A percentile compares a stretch with the other conserved stretches of the same genome.
Evolutionary conservation across 306 rosid species (phyloP).

Genomic region (Fragaria iinumae): DNA sequence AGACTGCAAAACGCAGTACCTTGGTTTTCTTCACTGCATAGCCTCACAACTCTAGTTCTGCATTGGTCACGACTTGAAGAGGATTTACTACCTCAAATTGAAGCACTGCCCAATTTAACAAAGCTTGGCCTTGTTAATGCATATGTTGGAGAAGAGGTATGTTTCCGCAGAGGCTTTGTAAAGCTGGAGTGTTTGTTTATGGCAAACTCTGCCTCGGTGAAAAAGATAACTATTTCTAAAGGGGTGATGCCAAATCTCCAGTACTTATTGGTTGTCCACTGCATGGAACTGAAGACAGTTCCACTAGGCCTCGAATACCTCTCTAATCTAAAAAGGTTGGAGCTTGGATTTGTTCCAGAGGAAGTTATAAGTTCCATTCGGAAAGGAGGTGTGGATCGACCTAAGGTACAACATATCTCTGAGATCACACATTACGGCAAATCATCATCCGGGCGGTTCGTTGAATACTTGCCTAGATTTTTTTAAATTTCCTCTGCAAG

Average conservation of each 20-base stretch:
- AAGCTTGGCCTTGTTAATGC: neutral
- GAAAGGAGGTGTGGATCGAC: neutral
- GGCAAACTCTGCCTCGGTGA: neutral
- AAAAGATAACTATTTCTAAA: neutral
- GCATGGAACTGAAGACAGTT: slow-evolving; percentile 1
- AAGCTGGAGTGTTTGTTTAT: neutral
- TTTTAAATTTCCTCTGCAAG: neutral
- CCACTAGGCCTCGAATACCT: slow-evolving; percentile 12
- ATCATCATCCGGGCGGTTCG: neutral
- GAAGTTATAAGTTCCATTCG: neutral
- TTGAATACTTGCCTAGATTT: neutral
- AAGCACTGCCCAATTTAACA: neutral
- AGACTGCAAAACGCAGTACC: no score
- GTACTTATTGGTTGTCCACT: rapidly evolving
- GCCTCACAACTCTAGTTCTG: no score
- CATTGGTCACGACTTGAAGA: no score
- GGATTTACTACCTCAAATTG: no score
- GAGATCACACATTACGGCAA: neutral
- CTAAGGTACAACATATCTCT: neutral
- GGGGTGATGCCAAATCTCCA: slow-evolving; percentile 9
- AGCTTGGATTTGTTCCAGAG: neutral
- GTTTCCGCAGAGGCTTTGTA: neutral
- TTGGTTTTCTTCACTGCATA: no score
- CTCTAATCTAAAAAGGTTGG: neutral
- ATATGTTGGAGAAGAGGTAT: neutral